Evolutionary conservation across 225 moss, liverwort and hornwort genomes (phyloP), one percentile per base, ranked within the genome.

Genomic region (Bryoerythrophyllum caledonicum): DNA sequence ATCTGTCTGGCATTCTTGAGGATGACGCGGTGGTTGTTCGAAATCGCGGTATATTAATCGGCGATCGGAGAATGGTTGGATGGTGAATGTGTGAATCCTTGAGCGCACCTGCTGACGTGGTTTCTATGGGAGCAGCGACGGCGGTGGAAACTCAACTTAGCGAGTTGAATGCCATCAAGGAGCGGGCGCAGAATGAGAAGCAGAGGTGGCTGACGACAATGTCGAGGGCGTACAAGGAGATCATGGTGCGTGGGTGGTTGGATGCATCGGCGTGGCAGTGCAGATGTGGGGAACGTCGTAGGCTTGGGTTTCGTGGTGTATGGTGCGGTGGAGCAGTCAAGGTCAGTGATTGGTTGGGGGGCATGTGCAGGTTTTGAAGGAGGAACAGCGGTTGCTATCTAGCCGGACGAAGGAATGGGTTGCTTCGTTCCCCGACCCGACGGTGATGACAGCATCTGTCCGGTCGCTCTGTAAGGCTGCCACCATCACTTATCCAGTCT

Each of bases 351-450:
- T n/a, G 5, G 8, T 44, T 52, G 35, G 38, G 58, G 38, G 13
- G 19, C 44, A 60, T 77, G 70, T 70, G 46, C n/a, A 82, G 80
- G 51, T 51, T 80, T 84, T 92, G 49, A 94, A 90, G 70, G 76
- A 81, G 70, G 81, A 82, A 34, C 94, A 90, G 67, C 83, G 68
- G 37, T 49, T 81, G 37, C 73, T 96, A 2, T 85, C 96, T 44
- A 84, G 40, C 49, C 80, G 88, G 65, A 59, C 91, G 14, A 94
- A 92, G 79, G 91, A 92, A 17, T 96, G 94, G 94, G 90, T 92
- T 46, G 71, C 76, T 26, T 82, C 91, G 10, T 88, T 94, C 43
- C 92, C 94, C 10, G 91, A 94, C 67, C 72, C 86, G 28, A 78
- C 75, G 2, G 86, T 78, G 2, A 82, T 93, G 82, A 84, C 84